These are phyloP conservation scores for Podospora appendiculata DNA, from an alignment of 495 filamentous ascomycete species.

Conservation along the genomic window DNA sequence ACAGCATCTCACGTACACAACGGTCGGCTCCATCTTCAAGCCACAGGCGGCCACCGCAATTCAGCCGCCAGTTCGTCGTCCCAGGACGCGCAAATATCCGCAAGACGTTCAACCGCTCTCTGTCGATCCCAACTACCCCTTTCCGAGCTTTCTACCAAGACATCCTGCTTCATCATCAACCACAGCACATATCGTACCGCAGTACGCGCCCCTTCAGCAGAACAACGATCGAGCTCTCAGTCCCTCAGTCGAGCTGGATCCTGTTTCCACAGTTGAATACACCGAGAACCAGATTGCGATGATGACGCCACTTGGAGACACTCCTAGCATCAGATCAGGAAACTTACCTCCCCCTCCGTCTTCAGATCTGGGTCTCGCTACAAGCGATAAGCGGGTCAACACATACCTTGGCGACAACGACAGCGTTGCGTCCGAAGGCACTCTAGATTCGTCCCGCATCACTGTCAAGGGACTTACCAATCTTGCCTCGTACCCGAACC, in stretches of 20 bases:
- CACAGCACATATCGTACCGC: conserved; percentile 8
- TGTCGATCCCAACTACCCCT: conserved; percentile 6
- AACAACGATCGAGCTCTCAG: conserved; percentile 39
- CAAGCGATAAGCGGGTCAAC: neutral
- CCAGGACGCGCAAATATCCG: conserved; percentile 23
- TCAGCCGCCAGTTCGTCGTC: conserved; percentile 37
- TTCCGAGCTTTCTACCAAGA: conserved; percentile 12
- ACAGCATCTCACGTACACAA: conserved; percentile 32
- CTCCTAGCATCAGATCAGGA: conserved; percentile 14
- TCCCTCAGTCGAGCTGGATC: conserved; percentile 13
- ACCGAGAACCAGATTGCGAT: neutral
- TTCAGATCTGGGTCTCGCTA: neutral
- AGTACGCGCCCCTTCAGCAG: conserved; percentile 41
- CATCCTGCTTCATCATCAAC: conserved; percentile 10
- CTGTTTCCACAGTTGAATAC: too few relatives aligned
- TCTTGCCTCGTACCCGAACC: conserved; percentile 39
- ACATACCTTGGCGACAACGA: conserved; percentile 11
- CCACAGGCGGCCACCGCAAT: conserved; percentile 26
- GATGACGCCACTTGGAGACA: conserved; percentile 7
- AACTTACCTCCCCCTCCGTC: conserved; percentile 12
- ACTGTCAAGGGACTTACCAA: conserved; percentile 33
- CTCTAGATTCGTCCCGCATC: conserved; percentile 19
- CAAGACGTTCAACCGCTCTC: conserved; percentile 12
- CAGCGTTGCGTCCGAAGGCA: conserved; percentile 14
- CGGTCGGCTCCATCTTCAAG: conserved; percentile 39